A percentile compares a stretch with the other conserved stretches of the same genome.
These are phyloP conservation scores for Stephanodiscus triporus DNA, from an alignment of 108 stramenopile species.

Conservation along the genomic window DNA sequence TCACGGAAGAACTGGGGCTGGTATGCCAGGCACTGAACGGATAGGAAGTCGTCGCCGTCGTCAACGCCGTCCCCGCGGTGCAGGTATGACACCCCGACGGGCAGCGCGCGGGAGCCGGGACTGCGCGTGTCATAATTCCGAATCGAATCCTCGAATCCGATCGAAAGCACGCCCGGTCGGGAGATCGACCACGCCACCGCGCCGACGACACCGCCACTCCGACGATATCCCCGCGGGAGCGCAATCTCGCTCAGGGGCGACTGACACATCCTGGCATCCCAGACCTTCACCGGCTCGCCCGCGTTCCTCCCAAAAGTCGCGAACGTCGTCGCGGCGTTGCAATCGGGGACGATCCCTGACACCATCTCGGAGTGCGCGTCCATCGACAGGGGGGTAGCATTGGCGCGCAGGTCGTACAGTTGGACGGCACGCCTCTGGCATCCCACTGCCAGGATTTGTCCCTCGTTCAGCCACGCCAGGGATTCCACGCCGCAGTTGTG, in stretches of 20 bases:
- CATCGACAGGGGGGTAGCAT: conserved; percentile 62
- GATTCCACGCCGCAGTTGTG: conserved; percentile 74
- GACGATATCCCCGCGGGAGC: conserved; percentile 11
- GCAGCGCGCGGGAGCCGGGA: conserved; percentile 55
- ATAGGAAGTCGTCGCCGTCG: neutral
- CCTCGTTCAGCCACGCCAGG: conserved; percentile 65
- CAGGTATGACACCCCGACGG: conserved; percentile 46
- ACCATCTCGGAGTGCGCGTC: conserved; percentile 73
- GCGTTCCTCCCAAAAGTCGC: conserved; percentile 59
- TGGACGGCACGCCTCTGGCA: conserved; percentile 56
- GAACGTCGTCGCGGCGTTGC: conserved; percentile 39
- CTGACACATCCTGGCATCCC: conserved; percentile 76
- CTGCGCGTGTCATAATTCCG: conserved; percentile 62
- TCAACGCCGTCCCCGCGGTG: conserved; percentile 5
- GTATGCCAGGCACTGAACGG: conserved; percentile 33
- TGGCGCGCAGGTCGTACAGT: conserved; percentile 75
- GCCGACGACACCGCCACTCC: conserved; percentile 37
- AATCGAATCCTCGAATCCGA: conserved; percentile 60
- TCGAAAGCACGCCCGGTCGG: conserved; percentile 51
- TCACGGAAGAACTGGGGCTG: conserved; percentile 28
- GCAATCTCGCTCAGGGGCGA: conserved; percentile 69
- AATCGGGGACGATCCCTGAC: conserved; percentile 72
- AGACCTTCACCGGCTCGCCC: conserved; percentile 70
- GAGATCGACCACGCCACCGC: conserved; percentile 54
- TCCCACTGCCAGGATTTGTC: conserved; percentile 76